Evolutionary conservation across 2,329 filamentous ascomycete species (phyloP).

Genomic region (Sphaerulina musiva): DNA sequence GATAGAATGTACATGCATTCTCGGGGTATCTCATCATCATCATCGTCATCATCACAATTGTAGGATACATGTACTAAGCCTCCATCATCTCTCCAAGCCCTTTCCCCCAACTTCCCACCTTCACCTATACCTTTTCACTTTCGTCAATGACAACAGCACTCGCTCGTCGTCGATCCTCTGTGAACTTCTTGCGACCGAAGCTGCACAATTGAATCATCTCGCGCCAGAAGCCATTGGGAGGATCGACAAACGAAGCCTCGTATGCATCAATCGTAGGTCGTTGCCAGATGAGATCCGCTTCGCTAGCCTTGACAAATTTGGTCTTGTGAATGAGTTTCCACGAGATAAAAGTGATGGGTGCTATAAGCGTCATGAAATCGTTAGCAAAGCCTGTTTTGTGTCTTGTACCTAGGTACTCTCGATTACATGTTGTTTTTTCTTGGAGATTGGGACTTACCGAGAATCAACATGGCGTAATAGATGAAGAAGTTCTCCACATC

Average conservation of each 20-base stretch:
- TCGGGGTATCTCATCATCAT: constrained; percentile 1
- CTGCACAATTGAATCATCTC: constrained; percentile 48
- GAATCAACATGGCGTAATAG: constrained; percentile 53
- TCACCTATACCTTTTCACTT: not conserved
- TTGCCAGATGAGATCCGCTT: constrained; percentile 58
- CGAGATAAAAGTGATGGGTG: constrained; percentile 47
- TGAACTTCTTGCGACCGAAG: constrained; percentile 21
- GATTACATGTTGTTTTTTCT: too few relatives aligned
- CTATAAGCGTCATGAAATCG: constrained; percentile 34
- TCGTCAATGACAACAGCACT: constrained; percentile 4
- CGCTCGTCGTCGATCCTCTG: constrained; percentile 9
- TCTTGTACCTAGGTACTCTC: too few relatives aligned
- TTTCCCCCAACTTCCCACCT: not conserved
- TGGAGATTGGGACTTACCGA: constrained; percentile 28
- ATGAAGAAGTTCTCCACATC: constrained; percentile 39
- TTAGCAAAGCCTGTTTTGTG: constrained; percentile 2
- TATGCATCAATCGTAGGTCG: constrained; percentile 55
- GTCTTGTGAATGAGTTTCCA: constrained; percentile 63
- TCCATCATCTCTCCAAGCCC: too few relatives aligned
- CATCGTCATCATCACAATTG: too few relatives aligned
- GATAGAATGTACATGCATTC: not conserved
- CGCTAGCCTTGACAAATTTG: constrained; percentile 45
- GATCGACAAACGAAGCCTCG: constrained; percentile 46
- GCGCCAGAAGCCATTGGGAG: constrained; percentile 50
- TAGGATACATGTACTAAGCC: too few relatives aligned